These are phyloP conservation scores for Scedosporium minutisporum DNA, from an alignment of 2,329 filamentous ascomycete species.

Conservation along the genomic window DNA sequence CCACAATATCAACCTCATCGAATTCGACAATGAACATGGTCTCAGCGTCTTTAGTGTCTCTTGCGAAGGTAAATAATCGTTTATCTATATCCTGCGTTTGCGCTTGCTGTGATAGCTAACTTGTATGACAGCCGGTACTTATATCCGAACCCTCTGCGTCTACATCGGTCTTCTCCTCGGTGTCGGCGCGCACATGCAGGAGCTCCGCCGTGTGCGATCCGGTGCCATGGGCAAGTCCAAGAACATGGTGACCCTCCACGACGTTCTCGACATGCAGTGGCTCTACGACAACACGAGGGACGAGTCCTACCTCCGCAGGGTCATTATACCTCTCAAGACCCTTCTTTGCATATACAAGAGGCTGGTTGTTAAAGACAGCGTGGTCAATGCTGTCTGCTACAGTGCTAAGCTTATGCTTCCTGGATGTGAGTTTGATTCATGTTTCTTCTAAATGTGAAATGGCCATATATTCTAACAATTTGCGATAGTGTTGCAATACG, in stretches of 20 bases:
- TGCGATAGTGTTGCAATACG: conserved; percentile 67
- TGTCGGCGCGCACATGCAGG: conserved; percentile 96
- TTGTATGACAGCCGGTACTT: conserved; percentile 57
- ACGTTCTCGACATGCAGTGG: conserved; percentile 87
- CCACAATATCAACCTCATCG: conserved; percentile 90
- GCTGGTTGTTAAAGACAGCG: conserved; percentile 79
- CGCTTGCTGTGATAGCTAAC: not conserved
- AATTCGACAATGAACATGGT: conserved; percentile 98
- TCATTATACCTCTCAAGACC: conserved; percentile 88
- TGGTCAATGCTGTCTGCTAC: conserved; percentile 93
- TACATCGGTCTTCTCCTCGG: conserved; percentile 69
- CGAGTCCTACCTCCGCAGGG: conserved; percentile 81
- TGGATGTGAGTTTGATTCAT: conserved; percentile 37
- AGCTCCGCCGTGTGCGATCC: conserved; percentile 84
- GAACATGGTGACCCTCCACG: conserved; percentile 82
- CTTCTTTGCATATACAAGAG: conserved; percentile 91
- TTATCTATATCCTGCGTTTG: too few species aligned
- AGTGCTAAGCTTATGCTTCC: conserved; percentile 99
- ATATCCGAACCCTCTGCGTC: conserved; percentile 96
- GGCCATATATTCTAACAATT: not conserved
- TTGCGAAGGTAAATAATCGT: conserved; percentile 87
- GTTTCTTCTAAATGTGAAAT: too few species aligned
- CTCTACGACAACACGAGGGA: conserved; percentile 91
- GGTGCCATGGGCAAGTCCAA: conserved; percentile 91
- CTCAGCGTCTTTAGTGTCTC: conserved; percentile 98